These are phyloP conservation scores for Colletotrichum orchidophilum DNA, from an alignment of 2,329 filamentous ascomycete species.

Conservation along the genomic window DNA sequence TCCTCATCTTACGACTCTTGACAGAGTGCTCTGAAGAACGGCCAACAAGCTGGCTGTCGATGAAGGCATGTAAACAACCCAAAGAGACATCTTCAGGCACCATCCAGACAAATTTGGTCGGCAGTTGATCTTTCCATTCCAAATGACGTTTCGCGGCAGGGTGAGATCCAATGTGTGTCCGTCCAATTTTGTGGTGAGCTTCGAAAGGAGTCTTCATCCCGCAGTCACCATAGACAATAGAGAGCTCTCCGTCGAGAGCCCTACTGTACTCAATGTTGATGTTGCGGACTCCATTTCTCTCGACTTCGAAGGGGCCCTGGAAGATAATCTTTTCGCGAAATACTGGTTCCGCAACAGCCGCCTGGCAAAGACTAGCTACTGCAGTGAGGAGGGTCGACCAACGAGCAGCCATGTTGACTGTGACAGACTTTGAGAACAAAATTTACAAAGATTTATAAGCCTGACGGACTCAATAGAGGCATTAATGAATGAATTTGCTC, in stretches of 20 bases:
- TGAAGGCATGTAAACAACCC: constrained; percentile 38
- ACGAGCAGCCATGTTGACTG: constrained; percentile 7
- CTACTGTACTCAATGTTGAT: constrained; percentile 37
- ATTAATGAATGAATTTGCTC: too few relatives aligned
- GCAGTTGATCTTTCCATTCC: constrained; percentile 30
- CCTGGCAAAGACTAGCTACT: constrained; percentile 15
- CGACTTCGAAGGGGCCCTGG: constrained; percentile 27
- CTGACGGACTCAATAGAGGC: too few relatives aligned
- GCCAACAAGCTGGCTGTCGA: constrained; percentile 34
- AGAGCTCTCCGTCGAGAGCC: constrained; percentile 34
- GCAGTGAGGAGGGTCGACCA: constrained; percentile 19
- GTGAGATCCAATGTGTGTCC: constrained; percentile 37
- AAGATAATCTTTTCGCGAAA: constrained; percentile 10
- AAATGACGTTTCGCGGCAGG: constrained; percentile 36
- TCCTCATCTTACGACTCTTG: constrained; percentile 21
- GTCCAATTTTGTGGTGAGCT: constrained; percentile 34
- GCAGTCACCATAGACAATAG: constrained; percentile 35
- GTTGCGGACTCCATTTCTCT: constrained; percentile 35
- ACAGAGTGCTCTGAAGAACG: constrained; percentile 34
- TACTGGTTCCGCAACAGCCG: constrained; percentile 6
- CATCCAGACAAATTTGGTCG: constrained; percentile 38
- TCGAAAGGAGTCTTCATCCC: background rate
- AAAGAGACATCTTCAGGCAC: constrained; percentile 6
- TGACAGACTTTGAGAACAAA: background rate
- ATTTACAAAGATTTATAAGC: background rate